Base-by-base conservation (phyloP, 192 early-diverging fungal species). In the Coemansia sp. region DNA sequence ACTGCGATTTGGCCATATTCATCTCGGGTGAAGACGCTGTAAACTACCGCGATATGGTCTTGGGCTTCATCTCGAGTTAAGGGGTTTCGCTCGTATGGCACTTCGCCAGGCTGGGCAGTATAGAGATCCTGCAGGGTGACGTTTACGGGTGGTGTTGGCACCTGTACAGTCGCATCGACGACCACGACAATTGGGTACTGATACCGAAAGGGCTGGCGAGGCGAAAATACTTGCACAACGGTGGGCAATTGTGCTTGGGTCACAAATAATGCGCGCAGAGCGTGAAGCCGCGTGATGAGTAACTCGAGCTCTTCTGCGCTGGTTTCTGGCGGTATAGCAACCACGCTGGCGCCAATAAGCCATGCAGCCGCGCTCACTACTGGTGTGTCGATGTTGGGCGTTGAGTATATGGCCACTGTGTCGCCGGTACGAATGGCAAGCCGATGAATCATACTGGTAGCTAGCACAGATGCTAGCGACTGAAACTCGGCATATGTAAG, bases 321-420 rank as follows among this genome's bases (percentile, higher is more conserved):
- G 12, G 63, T 41, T 18, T 74, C 67, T 1, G 76, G 67, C 36
- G 67, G 55, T 43, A 83, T 46, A 18, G 71, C 70, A 22, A 78
- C 72, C 22, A 78, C 60, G 40, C 63, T 70, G 11, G 60, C 76
- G 5, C 81, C 42, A 10, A 62, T 63, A 1, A 72, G 27, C 81
- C 81, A 83, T 3, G 76, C 70, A 4, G 81, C 81, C 5, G 67
- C 59, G 6, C 69, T 33, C 9, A 73, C 68, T 16, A 83, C 68
- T 6, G 70, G 81, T 2, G 75, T 47, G 22, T 83, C 70, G 15
- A 83, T 70, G 20, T 60, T 73, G 11, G 81, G 72, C 12, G 29
- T 6, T 13, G 73, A 44, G 22, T 78, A 31, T 15, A 75, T 72
- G 9, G 70, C 81, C 10, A 83, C 40, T 9, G 67, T 73, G 31